Conservation (phyloP, 2,329 filamentous ascomycete genomes). For the Fusarium buharicum region DNA sequence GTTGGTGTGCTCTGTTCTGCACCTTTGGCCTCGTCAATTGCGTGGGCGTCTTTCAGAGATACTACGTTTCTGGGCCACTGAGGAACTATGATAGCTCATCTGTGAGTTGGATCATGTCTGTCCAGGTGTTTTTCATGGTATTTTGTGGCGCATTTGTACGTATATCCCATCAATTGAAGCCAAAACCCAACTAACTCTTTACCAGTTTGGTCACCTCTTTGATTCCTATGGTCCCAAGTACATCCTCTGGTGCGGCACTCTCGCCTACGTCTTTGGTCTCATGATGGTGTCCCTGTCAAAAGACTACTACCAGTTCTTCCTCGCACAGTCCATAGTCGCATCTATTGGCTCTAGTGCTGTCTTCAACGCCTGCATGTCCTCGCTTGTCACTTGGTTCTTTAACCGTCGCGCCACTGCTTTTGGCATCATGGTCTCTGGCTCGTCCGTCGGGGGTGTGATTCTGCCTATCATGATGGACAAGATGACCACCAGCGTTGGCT, state of each 20-base stretch:
- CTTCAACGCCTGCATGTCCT: slow-evolving; percentile 57
- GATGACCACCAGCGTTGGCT: slow-evolving; percentile 59
- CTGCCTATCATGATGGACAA: slow-evolving; percentile 71
- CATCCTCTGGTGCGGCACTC: slow-evolving; percentile 63
- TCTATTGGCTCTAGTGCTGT: slow-evolving; percentile 56
- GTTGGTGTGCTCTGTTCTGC: slow-evolving; percentile 57
- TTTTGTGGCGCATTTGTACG: slow-evolving; percentile 61
- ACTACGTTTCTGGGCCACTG: slow-evolving; percentile 64
- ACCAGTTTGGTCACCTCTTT: slow-evolving; percentile 66
- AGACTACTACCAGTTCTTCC: slow-evolving; percentile 58
- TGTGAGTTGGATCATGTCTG: slow-evolving; percentile 69
- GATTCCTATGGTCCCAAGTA: slow-evolving; percentile 72
- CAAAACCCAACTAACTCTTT: neutral
- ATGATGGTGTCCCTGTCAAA: slow-evolving; percentile 70
- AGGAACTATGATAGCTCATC: slow-evolving; percentile 59
- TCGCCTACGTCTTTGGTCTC: slow-evolving; percentile 69
- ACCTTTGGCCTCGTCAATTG: slow-evolving; percentile 58
- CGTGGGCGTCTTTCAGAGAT: slow-evolving; percentile 67
- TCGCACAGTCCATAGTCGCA: slow-evolving; percentile 55
- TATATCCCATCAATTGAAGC: slow-evolving; percentile 31
- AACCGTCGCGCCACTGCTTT: slow-evolving; percentile 62
- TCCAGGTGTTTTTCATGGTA: slow-evolving; percentile 61
- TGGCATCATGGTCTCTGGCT: slow-evolving; percentile 64
- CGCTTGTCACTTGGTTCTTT: slow-evolving; percentile 63
- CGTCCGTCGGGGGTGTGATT: slow-evolving; percentile 64